phyloP scores from a whole-genome alignment of 108 stramenopile species.

The Pseudonitzschia delicatissima region DNA sequence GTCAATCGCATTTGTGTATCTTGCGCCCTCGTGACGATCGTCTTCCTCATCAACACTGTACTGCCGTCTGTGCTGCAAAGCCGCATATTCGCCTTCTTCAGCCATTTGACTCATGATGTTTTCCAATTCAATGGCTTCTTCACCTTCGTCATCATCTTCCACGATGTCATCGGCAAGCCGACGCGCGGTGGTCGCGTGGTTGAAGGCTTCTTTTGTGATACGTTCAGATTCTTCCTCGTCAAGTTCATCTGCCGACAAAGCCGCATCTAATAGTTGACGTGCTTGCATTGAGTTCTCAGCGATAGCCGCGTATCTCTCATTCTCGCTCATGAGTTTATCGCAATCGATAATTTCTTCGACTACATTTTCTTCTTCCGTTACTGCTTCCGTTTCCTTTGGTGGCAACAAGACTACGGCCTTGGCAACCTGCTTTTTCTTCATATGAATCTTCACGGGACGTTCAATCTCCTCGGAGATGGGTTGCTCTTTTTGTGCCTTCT shows the following conservation, averaged over 20 bases:
- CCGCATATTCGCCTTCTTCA: constrained; percentile 24
- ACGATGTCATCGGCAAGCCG: constrained; percentile 9
- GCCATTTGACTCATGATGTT: constrained; percentile 24
- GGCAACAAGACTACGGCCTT: constrained; percentile 28
- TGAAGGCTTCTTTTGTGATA: constrained; percentile 22
- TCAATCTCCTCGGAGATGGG: neutral
- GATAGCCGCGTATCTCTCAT: neutral
- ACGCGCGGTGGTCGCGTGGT: constrained; percentile 20
- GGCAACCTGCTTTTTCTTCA: constrained; percentile 15
- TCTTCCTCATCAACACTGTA: constrained; percentile 4
- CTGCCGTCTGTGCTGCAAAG: constrained; percentile 9
- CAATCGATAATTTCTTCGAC: neutral
- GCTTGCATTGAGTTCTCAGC: constrained; percentile 20
- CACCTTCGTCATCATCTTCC: neutral
- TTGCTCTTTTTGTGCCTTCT: neutral
- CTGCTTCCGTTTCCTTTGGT: constrained; percentile 15
- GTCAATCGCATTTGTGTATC: neutral
- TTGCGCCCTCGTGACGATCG: neutral
- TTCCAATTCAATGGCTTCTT: constrained; percentile 23
- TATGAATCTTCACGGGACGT: constrained; percentile 10
- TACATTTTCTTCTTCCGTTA: neutral
- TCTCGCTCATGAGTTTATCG: constrained; percentile 6
- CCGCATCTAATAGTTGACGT: constrained; percentile 20
- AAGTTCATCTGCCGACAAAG: neutral
- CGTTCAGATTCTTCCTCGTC: constrained; percentile 24